A percentile compares a stretch with the other conserved stretches of the same genome.
These are phyloP conservation scores for Clonostachys rosea DNA, from an alignment of 2,329 filamentous ascomycete genomes.

Conservation along the genomic window DNA sequence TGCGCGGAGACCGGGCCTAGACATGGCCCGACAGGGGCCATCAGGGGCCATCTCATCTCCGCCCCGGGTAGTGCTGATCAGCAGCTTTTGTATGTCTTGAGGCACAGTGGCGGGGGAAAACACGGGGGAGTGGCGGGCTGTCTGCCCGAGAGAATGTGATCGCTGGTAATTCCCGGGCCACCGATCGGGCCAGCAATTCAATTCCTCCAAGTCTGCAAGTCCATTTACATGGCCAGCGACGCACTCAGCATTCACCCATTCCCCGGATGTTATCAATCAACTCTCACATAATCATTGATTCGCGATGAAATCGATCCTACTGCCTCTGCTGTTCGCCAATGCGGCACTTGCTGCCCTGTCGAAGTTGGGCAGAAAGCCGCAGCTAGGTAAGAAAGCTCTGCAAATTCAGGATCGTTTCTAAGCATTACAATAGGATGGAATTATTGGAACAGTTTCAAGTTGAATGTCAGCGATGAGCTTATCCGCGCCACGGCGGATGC, in stretches of 20 bases:
- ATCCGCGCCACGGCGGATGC: constrained; percentile 40
- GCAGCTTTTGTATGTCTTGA: not conserved
- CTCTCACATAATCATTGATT: not conserved
- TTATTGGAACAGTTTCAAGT: constrained; percentile 49
- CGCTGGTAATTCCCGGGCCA: not conserved
- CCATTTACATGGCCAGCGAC: not conserved
- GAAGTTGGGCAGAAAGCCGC: not conserved
- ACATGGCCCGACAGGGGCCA: not conserved
- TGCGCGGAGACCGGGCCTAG: not conserved
- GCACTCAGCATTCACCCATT: not conserved
- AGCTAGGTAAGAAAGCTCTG: not conserved
- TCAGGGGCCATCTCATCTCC: not conserved
- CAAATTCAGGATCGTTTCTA: not conserved
- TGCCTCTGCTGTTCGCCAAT: not conserved
- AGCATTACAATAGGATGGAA: constrained; percentile 37
- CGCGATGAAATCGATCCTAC: not conserved
- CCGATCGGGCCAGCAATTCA: not conserved
- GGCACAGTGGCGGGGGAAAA: not conserved
- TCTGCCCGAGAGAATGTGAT: not conserved
- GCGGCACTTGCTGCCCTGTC: not conserved
- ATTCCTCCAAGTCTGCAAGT: not conserved
- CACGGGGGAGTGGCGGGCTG: not conserved
- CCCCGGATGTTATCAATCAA: not conserved
- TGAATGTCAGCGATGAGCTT: constrained; percentile 41
- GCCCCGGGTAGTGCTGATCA: not conserved